Base-by-base conservation (phyloP, 768 basidiomycete genomes). In the Hericium coralloides region DNA sequence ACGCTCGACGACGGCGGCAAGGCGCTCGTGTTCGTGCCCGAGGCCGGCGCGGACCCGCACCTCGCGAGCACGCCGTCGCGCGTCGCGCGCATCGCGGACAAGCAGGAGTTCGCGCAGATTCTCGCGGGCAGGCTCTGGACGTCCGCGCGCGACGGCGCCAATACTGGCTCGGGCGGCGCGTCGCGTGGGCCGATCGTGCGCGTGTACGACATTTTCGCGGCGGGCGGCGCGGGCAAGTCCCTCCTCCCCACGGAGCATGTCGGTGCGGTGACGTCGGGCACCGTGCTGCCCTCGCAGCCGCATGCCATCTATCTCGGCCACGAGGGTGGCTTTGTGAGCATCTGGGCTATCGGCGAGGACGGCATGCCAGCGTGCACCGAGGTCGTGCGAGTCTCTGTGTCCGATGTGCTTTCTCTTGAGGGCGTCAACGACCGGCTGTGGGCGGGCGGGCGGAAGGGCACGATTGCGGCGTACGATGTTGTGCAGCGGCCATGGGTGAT, bases 1-100 rank as follows among this genome's bases (percentile, higher is more conserved):
- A 83, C 87, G 0, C 68, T 95, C 12, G 94, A 98, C 67, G 95
- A 95, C 45, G 74, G 70, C 1, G 95, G 95, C 10, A 98, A 98
- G 69, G 74, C 81, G 2, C 76, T 90, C 9, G 76, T 94, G 3
- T 98, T 87, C 70, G 70, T 77, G 14, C 80, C 85, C 1, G 75
- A 74, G 12, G 63, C 68, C 2, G 62, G 57, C 20, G 61, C 58
- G 38, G 38, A 65, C 67, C 68, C 73, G 8, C 57, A 49, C 31
- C 69, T 87, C 53, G 66, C 68, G 6, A 69, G 72, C 48, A 80
- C 79, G 0, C 70, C 74, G 53, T 80, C 85, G 37, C 78, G 83
- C 26, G 76, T 83, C 15, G 74, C 80, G 60, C 76, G 95, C 23
- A 80, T 91, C 39, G 76, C 84, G 37, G 94, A 97, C 63, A 90